A percentile compares a stretch with the other conserved stretches of the same genome.
Conservation (phyloP, 2,329 filamentous ascomycete genomes). For the Phaeosphaeriaceae sp. region DNA sequence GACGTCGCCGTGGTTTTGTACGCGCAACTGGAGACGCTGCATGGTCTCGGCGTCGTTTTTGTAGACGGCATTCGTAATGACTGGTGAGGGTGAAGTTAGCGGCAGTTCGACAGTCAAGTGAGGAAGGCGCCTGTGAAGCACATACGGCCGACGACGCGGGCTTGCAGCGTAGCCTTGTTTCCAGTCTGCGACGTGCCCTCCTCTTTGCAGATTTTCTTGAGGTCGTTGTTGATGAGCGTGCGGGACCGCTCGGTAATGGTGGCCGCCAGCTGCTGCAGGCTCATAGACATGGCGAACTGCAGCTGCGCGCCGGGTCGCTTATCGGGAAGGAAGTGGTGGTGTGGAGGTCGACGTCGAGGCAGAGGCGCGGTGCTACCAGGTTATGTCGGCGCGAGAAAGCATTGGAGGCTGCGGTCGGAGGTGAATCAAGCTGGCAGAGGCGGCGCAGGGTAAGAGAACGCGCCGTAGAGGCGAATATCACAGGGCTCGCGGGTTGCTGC, state of each 20-base stretch:
- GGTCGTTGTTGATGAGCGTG: conserved; percentile 67
- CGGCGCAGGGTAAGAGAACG: conserved; percentile 14
- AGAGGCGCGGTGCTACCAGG: conserved; percentile 19
- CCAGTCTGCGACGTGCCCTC: conserved; percentile 76
- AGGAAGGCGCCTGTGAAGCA: conserved; percentile 35
- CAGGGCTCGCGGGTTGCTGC: neutral
- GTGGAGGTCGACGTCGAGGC: neutral
- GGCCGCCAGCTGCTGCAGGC: conserved; percentile 51
- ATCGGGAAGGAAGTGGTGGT: conserved; percentile 6
- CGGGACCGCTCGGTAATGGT: conserved; percentile 57
- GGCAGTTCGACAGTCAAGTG: conserved; percentile 10
- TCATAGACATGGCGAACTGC: conserved; percentile 38
- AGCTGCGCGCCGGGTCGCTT: conserved; percentile 3
- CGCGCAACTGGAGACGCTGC: conserved; percentile 49
- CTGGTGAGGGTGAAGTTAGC: conserved; percentile 42
- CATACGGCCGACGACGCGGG: conserved; percentile 79
- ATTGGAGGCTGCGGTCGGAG: conserved; percentile 9
- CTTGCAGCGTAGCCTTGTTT: conserved; percentile 83
- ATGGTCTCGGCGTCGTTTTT: conserved; percentile 45
- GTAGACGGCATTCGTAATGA: conserved; percentile 45
- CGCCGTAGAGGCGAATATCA: conserved; percentile 15
- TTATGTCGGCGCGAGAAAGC: conserved; percentile 6
- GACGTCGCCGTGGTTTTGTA: conserved; percentile 49
- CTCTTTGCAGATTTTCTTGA: conserved; percentile 77
- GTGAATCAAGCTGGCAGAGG: neutral